A percentile compares a stretch with the other conserved stretches of the same genome.
phyloP scores from a whole-genome alignment of 2,329 filamentous ascomycete species.

The Trichoderma simmonsii region DNA sequence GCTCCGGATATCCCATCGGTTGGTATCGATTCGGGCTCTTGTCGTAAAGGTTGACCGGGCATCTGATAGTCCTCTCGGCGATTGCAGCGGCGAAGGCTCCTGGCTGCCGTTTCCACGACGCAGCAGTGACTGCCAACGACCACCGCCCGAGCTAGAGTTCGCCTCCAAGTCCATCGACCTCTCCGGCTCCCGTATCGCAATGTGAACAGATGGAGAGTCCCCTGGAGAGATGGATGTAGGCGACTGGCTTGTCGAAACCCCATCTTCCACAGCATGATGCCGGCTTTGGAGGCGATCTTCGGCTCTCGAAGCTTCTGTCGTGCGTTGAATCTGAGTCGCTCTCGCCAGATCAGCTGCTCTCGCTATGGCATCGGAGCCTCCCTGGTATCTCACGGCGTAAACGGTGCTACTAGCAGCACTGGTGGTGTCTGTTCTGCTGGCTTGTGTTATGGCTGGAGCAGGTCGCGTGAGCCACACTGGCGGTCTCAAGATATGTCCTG shows the following conservation, averaged over 20 bases:
- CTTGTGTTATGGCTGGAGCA: slow-evolving; percentile 51
- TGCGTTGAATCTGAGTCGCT: slow-evolving; percentile 25
- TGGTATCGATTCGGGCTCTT: slow-evolving; percentile 23
- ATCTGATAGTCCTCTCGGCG: not conserved
- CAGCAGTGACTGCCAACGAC: slow-evolving; percentile 29
- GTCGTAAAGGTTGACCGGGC: not conserved
- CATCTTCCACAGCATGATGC: slow-evolving; percentile 28
- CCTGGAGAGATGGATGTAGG: slow-evolving; percentile 19
- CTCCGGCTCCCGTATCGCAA: slow-evolving; percentile 18
- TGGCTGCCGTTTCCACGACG: not conserved
- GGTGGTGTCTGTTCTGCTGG: slow-evolving; percentile 60
- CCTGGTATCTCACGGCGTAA: slow-evolving; percentile 61
- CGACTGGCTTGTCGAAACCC: slow-evolving; percentile 24
- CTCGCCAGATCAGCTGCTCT: slow-evolving; percentile 42
- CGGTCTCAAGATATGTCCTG: slow-evolving; percentile 44
- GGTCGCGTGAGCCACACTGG: slow-evolving; percentile 56
- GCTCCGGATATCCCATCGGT: slow-evolving; percentile 53
- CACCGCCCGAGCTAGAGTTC: slow-evolving; percentile 27
- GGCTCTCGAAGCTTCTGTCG: slow-evolving; percentile 35
- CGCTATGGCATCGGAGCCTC: slow-evolving; percentile 50
- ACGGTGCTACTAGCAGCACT: slow-evolving; percentile 64
- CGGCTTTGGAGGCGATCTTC: slow-evolving; percentile 30
- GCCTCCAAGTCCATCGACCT: slow-evolving; percentile 30
- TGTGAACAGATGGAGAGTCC: slow-evolving; percentile 24
- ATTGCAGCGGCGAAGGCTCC: not conserved